These are phyloP conservation scores for Exophiala calicioides DNA, from an alignment of 2,329 filamentous ascomycete genomes.

Conservation along the genomic window DNA sequence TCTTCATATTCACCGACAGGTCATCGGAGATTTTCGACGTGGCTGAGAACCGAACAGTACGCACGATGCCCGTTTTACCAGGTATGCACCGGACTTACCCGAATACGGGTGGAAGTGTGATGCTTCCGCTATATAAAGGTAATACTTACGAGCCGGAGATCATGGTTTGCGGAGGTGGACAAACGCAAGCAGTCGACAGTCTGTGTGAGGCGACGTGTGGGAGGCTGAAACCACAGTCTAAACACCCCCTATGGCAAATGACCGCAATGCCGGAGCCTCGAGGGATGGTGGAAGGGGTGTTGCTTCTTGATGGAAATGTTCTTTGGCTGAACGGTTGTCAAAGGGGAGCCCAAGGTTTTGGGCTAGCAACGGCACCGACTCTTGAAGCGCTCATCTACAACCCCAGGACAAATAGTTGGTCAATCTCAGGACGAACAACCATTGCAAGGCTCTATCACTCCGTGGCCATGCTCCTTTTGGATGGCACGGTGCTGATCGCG, in stretches of 20 bases:
- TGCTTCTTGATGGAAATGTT: constrained; percentile 62
- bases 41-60: constrained; percentile 46
- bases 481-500: constrained; percentile 61
- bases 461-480: constrained; percentile 59
- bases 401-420: constrained; percentile 55
- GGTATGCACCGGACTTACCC: constrained; percentile 62
- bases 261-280: constrained; percentile 58
- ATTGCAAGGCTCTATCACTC: constrained; percentile 62
- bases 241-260: constrained; percentile 56
- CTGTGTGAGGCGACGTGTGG: constrained; percentile 62
- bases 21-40: constrained; percentile 60
- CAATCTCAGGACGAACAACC: constrained; percentile 42
- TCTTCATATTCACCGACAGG: constrained; percentile 61
- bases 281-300: constrained; percentile 61
- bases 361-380: constrained; percentile 55
- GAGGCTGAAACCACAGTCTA: constrained; percentile 54
- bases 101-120: constrained; percentile 60
- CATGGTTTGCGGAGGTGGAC: constrained; percentile 61
- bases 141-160: constrained; percentile 57
- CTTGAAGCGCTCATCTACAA: constrained; percentile 61
- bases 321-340: constrained; percentile 62
- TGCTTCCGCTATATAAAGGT: constrained; percentile 55
- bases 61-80: constrained; percentile 53
- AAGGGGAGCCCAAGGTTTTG: constrained; percentile 61
- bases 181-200: constrained; percentile 60